phyloP scores from a whole-genome alignment of 129 eudicot species.

The Heracleum sosnowskyi region DNA sequence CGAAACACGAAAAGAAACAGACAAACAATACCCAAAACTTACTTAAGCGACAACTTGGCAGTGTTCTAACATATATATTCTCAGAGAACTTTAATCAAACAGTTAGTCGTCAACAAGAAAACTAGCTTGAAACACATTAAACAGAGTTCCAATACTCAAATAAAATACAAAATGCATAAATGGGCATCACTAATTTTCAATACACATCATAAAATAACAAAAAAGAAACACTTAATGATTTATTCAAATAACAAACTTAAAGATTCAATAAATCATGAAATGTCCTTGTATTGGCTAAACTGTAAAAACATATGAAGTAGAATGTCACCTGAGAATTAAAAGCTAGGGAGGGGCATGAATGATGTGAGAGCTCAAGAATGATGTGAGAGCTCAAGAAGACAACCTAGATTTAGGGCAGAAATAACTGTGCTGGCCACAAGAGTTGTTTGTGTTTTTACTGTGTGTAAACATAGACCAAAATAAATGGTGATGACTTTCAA shows the following conservation, averaged over 20 bases:
- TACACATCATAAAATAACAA: neutral
- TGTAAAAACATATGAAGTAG: neutral
- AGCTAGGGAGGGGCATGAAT: neutral
- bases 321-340: neutral
- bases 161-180: neutral
- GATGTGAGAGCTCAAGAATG: constrained; percentile 12
- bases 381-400: constrained; percentile 9
- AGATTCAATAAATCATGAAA: neutral
- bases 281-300: neutral
- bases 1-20: neutral
- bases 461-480: neutral
- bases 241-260: neutral
- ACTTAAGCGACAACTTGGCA: neutral
- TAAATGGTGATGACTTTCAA: neutral
- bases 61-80: neutral
- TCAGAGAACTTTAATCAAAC: neutral
- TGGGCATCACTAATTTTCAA: neutral
- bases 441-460: neutral
- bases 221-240: too few relatives aligned
- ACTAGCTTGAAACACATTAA: neutral
- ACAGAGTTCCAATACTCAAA: too few relatives aligned
- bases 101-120: neutral
- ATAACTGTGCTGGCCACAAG: too few relatives aligned
- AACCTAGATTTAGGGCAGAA: neutral
- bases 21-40: neutral